These are phyloP conservation scores for Mytilinidion resinicola DNA, from an alignment of 495 filamentous ascomycete species.

Conservation along the genomic window DNA sequence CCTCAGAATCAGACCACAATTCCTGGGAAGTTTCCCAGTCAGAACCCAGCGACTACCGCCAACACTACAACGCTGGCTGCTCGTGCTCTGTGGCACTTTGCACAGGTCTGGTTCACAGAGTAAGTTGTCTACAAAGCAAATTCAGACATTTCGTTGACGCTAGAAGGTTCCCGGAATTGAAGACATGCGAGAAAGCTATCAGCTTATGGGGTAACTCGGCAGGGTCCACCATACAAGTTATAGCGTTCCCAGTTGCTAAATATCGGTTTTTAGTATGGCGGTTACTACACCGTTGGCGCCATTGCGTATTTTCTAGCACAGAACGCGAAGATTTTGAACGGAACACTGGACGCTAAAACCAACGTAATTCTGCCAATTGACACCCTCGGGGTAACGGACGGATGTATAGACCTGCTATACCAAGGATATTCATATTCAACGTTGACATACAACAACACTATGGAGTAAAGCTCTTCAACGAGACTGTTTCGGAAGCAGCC, in stretches of 20 bases:
- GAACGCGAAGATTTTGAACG: conserved; percentile 44
- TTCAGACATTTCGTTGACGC: neutral
- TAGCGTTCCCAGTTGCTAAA: too few relatives aligned
- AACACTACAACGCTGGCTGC: conserved; percentile 15
- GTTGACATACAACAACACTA: conserved; percentile 23
- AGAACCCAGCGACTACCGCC: neutral
- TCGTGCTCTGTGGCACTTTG: conserved; percentile 12
- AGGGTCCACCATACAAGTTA: neutral
- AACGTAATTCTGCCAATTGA: conserved; percentile 10
- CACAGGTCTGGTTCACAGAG: conserved; percentile 10
- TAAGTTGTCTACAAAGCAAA: neutral
- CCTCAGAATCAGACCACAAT: conserved; percentile 15
- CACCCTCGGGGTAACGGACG: conserved; percentile 16
- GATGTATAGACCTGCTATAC: conserved; percentile 12
- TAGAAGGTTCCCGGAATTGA: conserved; percentile 13
- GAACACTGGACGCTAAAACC: conserved; percentile 12
- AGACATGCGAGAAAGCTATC: conserved; percentile 9
- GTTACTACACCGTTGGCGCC: conserved; percentile 8
- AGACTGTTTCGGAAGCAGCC: conserved; percentile 2
- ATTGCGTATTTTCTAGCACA: conserved; percentile 53
- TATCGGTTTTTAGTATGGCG: conserved; percentile 12
- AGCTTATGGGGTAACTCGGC: conserved; percentile 21
- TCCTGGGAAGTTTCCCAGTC: conserved; percentile 29
- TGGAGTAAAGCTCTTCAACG: conserved; percentile 31
- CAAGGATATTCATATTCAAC: conserved; percentile 13